phyloP scores from a whole-genome alignment of 2,329 filamentous ascomycete genomes.

The Fusarium succisae region DNA sequence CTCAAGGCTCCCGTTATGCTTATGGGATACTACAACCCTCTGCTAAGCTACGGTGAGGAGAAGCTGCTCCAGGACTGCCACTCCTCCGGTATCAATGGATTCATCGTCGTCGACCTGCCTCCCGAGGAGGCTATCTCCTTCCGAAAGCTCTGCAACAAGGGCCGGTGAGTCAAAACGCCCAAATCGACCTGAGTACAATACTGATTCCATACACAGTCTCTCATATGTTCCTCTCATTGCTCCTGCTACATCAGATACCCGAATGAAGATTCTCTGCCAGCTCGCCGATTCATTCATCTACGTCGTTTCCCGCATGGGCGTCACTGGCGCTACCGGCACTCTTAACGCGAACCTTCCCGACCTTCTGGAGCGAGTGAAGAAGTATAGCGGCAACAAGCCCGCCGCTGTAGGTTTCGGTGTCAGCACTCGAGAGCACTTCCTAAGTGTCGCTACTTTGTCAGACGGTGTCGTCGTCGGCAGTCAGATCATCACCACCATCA shows the following conservation, averaged over 20 bases:
- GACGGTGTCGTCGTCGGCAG: constrained; percentile 97
- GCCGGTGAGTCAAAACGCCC: constrained; percentile 63
- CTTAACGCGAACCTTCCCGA: constrained; percentile 84
- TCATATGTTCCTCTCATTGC: constrained; percentile 98
- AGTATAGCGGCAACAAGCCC: constrained; percentile 89
- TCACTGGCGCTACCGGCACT: constrained; percentile 87
- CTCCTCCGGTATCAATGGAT: constrained; percentile 88
- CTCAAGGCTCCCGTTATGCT: constrained; percentile 85
- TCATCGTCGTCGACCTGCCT: constrained; percentile 95
- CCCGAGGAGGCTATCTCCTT: constrained; percentile 96
- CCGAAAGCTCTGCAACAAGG: constrained; percentile 81
- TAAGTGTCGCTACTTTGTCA: constrained; percentile 82
- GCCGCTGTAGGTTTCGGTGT: constrained; percentile 96
- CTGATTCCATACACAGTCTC: constrained; percentile 61
- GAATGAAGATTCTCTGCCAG: constrained; percentile 95
- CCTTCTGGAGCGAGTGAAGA: constrained; percentile 85
- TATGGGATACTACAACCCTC: constrained; percentile 99
- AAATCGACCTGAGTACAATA: not conserved
- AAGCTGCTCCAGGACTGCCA: constrained; percentile 84
- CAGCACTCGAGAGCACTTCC: constrained; percentile 93
- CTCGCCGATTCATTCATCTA: constrained; percentile 99
- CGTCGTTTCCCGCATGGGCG: constrained; percentile 95
- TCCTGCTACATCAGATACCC: constrained; percentile 87
- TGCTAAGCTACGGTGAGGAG: constrained; percentile 94
- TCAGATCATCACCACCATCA: constrained; percentile 86